phyloP scores from a whole-genome alignment of 83 land plant species.

The Isoetes engelmannii region DNA sequence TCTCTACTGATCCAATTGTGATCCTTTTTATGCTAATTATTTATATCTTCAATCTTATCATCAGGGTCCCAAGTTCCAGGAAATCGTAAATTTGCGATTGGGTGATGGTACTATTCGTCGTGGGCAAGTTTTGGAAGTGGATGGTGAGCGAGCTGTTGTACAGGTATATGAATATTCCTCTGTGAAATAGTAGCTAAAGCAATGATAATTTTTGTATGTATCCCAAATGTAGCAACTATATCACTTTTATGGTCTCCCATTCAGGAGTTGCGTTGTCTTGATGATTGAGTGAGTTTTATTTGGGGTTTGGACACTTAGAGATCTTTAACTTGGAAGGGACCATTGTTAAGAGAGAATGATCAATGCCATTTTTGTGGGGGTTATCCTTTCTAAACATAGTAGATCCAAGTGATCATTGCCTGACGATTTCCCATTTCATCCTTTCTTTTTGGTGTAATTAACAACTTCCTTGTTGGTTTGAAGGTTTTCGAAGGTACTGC shows the following conservation, averaged over 20 bases:
- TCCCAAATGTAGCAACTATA: too few relatives aligned
- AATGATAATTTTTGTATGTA: too few relatives aligned
- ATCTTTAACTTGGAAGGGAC: too few relatives aligned
- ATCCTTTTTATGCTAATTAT: too few relatives aligned
- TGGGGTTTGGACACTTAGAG: too few relatives aligned
- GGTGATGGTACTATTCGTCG: constrained; percentile 86
- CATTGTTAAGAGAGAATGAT: too few relatives aligned
- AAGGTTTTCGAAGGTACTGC: constrained; percentile 98
- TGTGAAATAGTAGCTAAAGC: too few relatives aligned
- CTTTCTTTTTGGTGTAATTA: neutral
- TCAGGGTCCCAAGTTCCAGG: constrained; percentile 94
- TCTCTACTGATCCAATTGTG: too few relatives aligned
- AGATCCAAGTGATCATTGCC: neutral
- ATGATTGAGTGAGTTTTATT: neutral
- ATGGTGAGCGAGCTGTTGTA: constrained; percentile 97
- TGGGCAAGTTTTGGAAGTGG: constrained; percentile 95
- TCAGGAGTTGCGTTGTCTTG: neutral
- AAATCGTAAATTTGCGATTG: constrained; percentile 83
- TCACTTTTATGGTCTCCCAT: too few relatives aligned
- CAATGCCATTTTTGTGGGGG: too few relatives aligned
- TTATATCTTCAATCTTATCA: too few relatives aligned
- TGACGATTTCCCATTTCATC: neutral
- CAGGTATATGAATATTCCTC: constrained; percentile 40
- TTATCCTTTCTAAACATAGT: too few relatives aligned
- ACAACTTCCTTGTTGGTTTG: neutral